Conservation (phyloP, 2,329 filamentous ascomycete species). For the Hypoxylon sp. region DNA sequence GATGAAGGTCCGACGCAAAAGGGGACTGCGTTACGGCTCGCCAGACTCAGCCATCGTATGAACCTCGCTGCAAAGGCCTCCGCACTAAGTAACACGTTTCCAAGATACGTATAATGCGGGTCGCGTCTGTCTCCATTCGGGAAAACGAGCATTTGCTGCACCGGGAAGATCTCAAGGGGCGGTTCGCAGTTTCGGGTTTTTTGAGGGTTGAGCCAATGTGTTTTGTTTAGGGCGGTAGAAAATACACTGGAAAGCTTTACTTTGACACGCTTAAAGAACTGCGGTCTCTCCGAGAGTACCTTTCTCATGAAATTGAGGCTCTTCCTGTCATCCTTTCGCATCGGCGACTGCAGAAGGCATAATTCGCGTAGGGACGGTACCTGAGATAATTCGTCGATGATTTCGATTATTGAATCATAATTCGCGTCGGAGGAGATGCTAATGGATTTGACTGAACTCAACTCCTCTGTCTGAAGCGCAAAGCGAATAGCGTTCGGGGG, state of each 20-base stretch:
- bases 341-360: neutral
- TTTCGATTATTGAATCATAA: neutral
- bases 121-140: no score
- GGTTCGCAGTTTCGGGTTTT: neutral
- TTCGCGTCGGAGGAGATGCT: neutral
- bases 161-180: neutral
- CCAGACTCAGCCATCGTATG: neutral
- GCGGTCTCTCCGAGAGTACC: neutral
- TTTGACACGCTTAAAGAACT: neutral
- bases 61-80: conserved; percentile 8
- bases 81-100: neutral
- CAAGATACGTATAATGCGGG: neutral
- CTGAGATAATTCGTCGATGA: conserved; percentile 5
- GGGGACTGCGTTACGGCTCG: no score
- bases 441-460: neutral
- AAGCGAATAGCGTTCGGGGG: neutral
- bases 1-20: conserved; percentile 5
- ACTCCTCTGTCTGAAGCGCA: conserved; percentile 7
- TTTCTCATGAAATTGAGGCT: neutral
- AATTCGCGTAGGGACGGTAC: conserved; percentile 3
- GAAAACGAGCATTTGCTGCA: neutral
- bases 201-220: neutral
- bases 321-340: neutral
- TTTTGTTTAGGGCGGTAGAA: neutral
- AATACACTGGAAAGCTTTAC: neutral